These are phyloP conservation scores for Bretschneidera sinensis DNA, from an alignment of 345 rosid genomes.

Conservation along the genomic window DNA sequence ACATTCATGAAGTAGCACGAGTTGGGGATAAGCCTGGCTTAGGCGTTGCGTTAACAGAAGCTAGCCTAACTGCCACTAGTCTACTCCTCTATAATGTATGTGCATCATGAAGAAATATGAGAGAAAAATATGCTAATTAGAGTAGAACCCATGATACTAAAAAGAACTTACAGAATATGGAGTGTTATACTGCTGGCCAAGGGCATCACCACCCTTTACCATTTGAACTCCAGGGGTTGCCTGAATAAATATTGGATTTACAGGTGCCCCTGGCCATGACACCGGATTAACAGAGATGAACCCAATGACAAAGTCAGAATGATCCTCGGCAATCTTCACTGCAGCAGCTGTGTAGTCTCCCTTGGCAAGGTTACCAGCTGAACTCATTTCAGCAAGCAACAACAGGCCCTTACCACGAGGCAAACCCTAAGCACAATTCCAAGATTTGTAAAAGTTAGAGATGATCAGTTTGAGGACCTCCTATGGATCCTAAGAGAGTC, in stretches of 20 bases:
- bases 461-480: constrained; percentile 4
- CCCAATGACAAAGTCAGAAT: constrained; percentile 93
- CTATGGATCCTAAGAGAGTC: not conserved
- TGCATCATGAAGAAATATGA: no score
- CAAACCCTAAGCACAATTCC: constrained; percentile 55
- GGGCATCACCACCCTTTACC: constrained; percentile 87
- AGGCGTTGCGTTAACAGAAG: no score
- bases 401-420: constrained; percentile 84
- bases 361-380: constrained; percentile 91
- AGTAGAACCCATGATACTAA: not conserved
- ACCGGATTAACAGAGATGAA: constrained; percentile 96
- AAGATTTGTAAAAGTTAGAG: constrained; percentile 3
- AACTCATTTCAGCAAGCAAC: constrained; percentile 98
- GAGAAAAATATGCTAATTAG: no score
- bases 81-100: no score
- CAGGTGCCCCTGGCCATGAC: constrained; percentile 85
- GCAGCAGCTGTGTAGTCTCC: constrained; percentile 97
- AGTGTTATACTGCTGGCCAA: constrained; percentile 94
- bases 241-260: constrained; percentile 81
- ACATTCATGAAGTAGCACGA: no score
- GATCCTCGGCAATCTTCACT: constrained; percentile 84
- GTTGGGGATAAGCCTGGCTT: no score
- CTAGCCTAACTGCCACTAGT: no score
- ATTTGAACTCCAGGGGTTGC: constrained; percentile 98
- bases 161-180: constrained; percentile 73